These are phyloP conservation scores for Penicillium sclerotiorum DNA, from an alignment of 2,329 filamentous ascomycete species.

Conservation along the genomic window DNA sequence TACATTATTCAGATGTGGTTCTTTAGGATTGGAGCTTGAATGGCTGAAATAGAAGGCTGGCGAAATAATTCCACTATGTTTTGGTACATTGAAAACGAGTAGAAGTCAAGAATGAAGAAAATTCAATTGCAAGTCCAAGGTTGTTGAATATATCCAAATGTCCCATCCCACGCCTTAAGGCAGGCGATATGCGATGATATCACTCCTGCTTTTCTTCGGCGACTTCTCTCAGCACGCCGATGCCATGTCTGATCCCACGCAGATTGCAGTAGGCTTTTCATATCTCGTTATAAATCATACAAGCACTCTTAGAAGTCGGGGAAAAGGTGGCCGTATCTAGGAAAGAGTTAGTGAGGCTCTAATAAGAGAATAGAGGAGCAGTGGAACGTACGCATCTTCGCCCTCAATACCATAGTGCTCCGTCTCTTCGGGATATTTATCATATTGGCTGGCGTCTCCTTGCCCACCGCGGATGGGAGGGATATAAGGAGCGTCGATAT, in stretches of 20 bases:
- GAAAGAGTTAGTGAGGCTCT: slow-evolving; percentile 3
- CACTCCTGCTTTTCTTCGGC: slow-evolving; percentile 20
- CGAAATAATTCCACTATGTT: slow-evolving; percentile 8
- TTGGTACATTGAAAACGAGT: slow-evolving; percentile 20
- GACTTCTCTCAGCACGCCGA: slow-evolving; percentile 15
- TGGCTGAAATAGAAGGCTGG: slow-evolving; percentile 11
- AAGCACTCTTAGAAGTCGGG: slow-evolving; percentile 64
- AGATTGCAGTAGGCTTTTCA: slow-evolving; percentile 25
- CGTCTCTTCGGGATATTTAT: slow-evolving; percentile 95
- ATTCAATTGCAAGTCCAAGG: too few species aligned
- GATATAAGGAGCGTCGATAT: slow-evolving; percentile 97
- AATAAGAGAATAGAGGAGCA: not conserved
- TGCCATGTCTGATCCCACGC: slow-evolving; percentile 21
- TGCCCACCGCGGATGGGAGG: slow-evolving; percentile 91
- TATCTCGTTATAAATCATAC: slow-evolving; percentile 36
- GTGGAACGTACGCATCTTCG: slow-evolving; percentile 76
- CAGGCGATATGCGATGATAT: slow-evolving; percentile 13
- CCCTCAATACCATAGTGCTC: slow-evolving; percentile 83
- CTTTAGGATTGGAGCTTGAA: slow-evolving; percentile 8
- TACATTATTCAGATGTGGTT: slow-evolving; percentile 26
- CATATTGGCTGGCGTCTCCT: slow-evolving; percentile 95
- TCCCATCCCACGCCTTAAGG: not conserved
- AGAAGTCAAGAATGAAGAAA: too few species aligned
- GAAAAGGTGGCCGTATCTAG: slow-evolving; percentile 73
- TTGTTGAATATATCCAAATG: slow-evolving; percentile 20